Percentiles rank a stretch among this genome's conserved stretches.
Evolutionary conservation across 2,329 filamentous ascomycete genomes (phyloP).

Genomic region (Parastagonospora avenae): DNA sequence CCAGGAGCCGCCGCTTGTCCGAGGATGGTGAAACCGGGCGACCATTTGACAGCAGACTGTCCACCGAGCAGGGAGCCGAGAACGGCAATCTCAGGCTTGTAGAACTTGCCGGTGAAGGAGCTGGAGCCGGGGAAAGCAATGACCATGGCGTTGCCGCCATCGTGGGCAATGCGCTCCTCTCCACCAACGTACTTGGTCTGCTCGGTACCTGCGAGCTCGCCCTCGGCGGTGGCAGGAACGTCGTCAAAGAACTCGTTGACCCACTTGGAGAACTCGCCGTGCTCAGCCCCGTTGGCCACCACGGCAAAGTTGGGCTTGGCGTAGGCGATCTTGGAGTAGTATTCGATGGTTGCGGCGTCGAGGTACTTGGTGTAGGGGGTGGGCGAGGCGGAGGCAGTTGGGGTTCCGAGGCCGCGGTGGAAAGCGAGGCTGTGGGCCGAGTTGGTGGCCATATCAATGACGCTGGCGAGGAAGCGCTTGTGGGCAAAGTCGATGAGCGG

Average conservation of each 20-base stretch:
- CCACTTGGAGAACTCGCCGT: slow-evolving; percentile 82
- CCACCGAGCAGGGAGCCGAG: slow-evolving; percentile 89
- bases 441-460: slow-evolving; percentile 77
- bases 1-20: slow-evolving; percentile 73
- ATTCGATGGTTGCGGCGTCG: slow-evolving; percentile 72
- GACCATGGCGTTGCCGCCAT: slow-evolving; percentile 79
- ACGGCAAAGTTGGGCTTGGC: slow-evolving; percentile 89
- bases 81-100: slow-evolving; percentile 89
- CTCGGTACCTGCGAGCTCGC: slow-evolving; percentile 60
- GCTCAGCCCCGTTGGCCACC: slow-evolving; percentile 83
- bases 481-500: slow-evolving; percentile 78
- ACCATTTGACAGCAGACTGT: slow-evolving; percentile 93
- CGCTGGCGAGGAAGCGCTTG: slow-evolving; percentile 67
- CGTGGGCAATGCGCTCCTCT: slow-evolving; percentile 85
- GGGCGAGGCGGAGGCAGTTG: slow-evolving; percentile 73
- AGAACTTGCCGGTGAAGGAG: slow-evolving; percentile 70
- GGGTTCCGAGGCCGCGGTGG: slow-evolving; percentile 86
- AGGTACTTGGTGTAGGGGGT: slow-evolving; percentile 80
- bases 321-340: slow-evolving; percentile 80
- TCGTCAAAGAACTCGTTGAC: slow-evolving; percentile 88
- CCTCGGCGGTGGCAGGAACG: slow-evolving; percentile 59
- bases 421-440: slow-evolving; percentile 86
- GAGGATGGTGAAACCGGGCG: slow-evolving; percentile 87
- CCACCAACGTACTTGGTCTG: slow-evolving; percentile 90
- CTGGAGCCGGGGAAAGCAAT: slow-evolving; percentile 92